Evolutionary conservation across 2,329 filamentous ascomycete species (phyloP), one percentile per base, ranked within the genome.

Genomic region (Hypoxylon sp.): DNA sequence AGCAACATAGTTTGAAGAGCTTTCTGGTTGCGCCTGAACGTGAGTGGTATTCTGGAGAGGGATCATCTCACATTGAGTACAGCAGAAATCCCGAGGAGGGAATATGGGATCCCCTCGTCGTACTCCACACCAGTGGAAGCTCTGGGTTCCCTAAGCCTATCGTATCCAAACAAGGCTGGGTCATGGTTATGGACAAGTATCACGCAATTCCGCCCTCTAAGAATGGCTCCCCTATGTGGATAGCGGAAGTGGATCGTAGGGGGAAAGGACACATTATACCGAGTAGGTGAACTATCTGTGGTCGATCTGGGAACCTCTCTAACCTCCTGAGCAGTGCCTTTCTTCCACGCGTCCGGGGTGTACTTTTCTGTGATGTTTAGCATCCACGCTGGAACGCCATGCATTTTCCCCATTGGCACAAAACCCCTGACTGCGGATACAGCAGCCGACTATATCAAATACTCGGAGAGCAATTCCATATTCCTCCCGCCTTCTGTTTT

Each of bases 91-190:
- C 70, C 21, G 73, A 75, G 3, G 63, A 77, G 35, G 73, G 68
- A 1, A 58, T 69, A 47, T 73, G 69, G 65, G 73, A 78, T 7
- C 74, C 76, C 0, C 47, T 73, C 4, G 41, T 70, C 2, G 66
- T 77, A 2, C 58, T 78, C 9, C 76, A 78, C 61, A 78, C 75
- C 1, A 77, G 73, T 44, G 76, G 76, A 4, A 75, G 71, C 29
- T 77, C 76, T 0, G 76, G 76, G 0, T 65, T 76, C 3, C 76
- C 76, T 0, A 78, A 76, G 57, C 75, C 76, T 2, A 68, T 79
- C 12, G 50, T 74, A 7, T 62, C 66, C 20, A 60, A 64, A 5
- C 69, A 75, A 5, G 75, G 75, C n/a, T 70, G 72, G 64, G 5
- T 74, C 11, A 64, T 70, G 0, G 59, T 71, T 12, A 51, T 48